These are phyloP conservation scores for Backusella luteola DNA, from an alignment of 192 early-diverging fungal genomes.

Conservation along the genomic window DNA sequence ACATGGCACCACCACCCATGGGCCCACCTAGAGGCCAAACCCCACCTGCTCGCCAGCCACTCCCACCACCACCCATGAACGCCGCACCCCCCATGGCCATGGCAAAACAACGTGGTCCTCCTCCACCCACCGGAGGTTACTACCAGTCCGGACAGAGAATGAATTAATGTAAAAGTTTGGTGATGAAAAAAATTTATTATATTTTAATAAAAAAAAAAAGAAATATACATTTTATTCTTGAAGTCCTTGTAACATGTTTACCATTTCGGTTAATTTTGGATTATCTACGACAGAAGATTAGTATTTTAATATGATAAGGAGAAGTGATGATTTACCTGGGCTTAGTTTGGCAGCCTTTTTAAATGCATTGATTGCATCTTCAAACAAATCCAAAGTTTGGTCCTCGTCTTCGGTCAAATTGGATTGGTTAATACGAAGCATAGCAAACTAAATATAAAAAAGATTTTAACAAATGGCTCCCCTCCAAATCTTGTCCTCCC, in stretches of 20 bases:
- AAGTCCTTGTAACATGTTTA: neutral
- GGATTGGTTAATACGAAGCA: constrained; percentile 25
- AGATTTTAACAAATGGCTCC: no score
- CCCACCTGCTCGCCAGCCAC: constrained; percentile 18
- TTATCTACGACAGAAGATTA: neutral
- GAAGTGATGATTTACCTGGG: constrained; percentile 11
- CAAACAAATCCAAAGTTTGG: constrained; percentile 24
- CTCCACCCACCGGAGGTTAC: neutral
- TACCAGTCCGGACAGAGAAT: neutral
- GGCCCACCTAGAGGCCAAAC: constrained; percentile 1
- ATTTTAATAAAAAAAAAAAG: neutral
- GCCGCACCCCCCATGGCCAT: constrained; percentile 16
- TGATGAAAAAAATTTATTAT: no score
- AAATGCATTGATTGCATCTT: constrained; percentile 28
- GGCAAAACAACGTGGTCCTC: constrained; percentile 8
- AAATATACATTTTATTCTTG: neutral
- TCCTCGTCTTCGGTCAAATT: constrained; percentile 27
- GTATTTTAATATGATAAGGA: neutral
- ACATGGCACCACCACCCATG: neutral
- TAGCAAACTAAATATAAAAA: constrained; percentile 17
- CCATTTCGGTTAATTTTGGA: neutral
- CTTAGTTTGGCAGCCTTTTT: constrained; percentile 24
- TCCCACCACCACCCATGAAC: constrained; percentile 29
- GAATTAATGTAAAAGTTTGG: constrained; percentile 5
- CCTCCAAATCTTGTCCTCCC: no score